phyloP scores from a whole-genome alignment of 1,284 basidiomycete species.

The Microbotryum silenes-acaulis region DNA sequence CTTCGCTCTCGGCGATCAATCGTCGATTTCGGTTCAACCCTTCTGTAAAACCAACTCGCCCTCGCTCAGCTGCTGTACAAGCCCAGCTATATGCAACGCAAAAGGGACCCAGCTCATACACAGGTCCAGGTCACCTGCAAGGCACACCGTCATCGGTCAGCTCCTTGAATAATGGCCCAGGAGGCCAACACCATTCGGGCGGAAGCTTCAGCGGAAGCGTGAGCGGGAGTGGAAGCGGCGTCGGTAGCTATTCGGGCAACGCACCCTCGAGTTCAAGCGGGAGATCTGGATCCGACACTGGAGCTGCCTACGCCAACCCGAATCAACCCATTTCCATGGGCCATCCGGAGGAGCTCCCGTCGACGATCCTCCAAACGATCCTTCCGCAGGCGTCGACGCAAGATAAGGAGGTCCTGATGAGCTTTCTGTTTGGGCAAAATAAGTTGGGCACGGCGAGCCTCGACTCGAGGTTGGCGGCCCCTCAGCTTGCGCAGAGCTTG shows the following conservation, averaged over 20 bases:
- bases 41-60: not conserved
- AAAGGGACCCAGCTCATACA: constrained; percentile 7
- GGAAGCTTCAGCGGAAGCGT: not conserved
- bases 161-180: not conserved
- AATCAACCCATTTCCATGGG: too few species aligned
- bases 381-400: too few species aligned
- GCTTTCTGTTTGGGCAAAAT: too few species aligned
- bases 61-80: not conserved
- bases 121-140: not conserved
- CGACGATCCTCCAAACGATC: too few species aligned
- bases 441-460: not conserved
- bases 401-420: too few species aligned
- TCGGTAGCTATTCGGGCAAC: too few species aligned
- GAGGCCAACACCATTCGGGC: not conserved
- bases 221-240: not conserved
- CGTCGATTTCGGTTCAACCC: not conserved
- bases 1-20: not conserved
- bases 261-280: too few species aligned
- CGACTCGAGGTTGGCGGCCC: not conserved
- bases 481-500: not conserved
- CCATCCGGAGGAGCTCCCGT: too few species aligned
- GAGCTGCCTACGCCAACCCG: too few species aligned
- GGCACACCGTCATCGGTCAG: not conserved
- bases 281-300: too few species aligned
- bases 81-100: not conserved